Conservation (phyloP, 768 basidiomycete genomes). For the Serpula lacrymans region DNA sequence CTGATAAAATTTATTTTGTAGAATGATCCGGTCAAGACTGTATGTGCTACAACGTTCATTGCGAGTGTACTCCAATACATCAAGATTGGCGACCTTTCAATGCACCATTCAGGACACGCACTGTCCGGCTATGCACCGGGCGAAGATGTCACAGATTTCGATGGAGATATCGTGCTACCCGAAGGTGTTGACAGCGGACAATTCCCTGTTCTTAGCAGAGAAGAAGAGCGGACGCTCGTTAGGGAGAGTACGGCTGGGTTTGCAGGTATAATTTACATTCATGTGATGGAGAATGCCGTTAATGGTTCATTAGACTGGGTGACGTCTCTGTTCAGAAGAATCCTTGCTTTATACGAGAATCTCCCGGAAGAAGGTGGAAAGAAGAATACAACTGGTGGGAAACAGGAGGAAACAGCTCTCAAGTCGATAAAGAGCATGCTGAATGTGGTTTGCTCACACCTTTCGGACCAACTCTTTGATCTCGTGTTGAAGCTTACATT, state of each 20-base stretch:
- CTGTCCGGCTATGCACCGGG: constrained; percentile 51
- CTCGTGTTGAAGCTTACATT: constrained; percentile 80
- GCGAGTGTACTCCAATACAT: constrained; percentile 69
- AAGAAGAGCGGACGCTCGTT: constrained; percentile 70
- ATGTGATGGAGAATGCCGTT: not conserved
- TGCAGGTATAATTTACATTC: constrained; percentile 47
- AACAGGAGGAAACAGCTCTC: constrained; percentile 72
- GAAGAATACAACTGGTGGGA: constrained; percentile 82
- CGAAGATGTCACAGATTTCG: constrained; percentile 52
- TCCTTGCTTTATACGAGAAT: constrained; percentile 84
- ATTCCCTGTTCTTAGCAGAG: constrained; percentile 40
- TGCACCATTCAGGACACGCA: constrained; percentile 52
- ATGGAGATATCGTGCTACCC: constrained; percentile 44
- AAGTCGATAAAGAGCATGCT: constrained; percentile 77
- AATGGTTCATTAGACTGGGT: constrained; percentile 62
- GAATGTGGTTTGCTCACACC: constrained; percentile 72
- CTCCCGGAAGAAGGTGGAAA: constrained; percentile 93
- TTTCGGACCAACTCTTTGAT: constrained; percentile 66
- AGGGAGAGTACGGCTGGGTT: constrained; percentile 78
- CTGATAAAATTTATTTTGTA: constrained; percentile 22
- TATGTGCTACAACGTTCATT: constrained; percentile 79
- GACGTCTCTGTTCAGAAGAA: constrained; percentile 68
- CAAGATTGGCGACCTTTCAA: constrained; percentile 74
- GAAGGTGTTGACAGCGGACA: constrained; percentile 42
- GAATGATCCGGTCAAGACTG: constrained; percentile 81